Base-by-base conservation (phyloP, 176 grass and related monocot species). In the Puccinellia tenuiflora region DNA sequence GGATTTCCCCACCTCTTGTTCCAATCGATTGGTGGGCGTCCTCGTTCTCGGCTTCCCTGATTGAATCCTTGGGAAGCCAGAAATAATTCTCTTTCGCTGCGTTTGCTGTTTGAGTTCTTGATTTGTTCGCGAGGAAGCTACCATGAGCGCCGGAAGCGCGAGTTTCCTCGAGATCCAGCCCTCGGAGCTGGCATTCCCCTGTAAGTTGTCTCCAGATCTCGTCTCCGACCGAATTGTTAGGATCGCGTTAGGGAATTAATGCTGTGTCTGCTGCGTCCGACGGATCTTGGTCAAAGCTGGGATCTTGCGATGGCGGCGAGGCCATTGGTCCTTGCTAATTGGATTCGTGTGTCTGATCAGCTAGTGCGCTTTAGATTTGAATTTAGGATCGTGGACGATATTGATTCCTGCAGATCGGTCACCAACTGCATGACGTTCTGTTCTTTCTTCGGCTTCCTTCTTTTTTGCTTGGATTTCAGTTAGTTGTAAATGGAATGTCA, bases 81-180 rank as follows among this genome's bases (percentile, higher is more conserved):
- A 15, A 46, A 80, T 3, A 73, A 46, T 6, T 70, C 30, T 88
- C 78, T 75, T 51, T 2, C 2, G 38, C 40, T 75, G 31, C 69
- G 26, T 67, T 73, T 79, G 16, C 59, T 28, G 25, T 73, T 77
- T 48, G 65, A 85, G 81, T 79, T 76, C 6, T 52, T 66, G 72
- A 67, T 84, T 77, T 30, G 53, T 45, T 63, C 9, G 28, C 66
- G 67, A 51, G 83, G 28, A 83, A 83, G 76, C 60, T 29, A 59
- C 20, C 81, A 94, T 94, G 92, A 86, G 86, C 77, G 86, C 89
- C 54, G 89, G 80, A 56, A 83, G 62, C 60, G 87, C 46, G 84
- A 85, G 54, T 76, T 84, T 93, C 51, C 93, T 99, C 72, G 91
- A 99, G 80, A 93, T 99, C 93, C 91, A 92, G 65, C 96, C 96